Base-by-base conservation (phyloP, 768 basidiomycete genomes). In the Gelatoporia subvermispora region DNA sequence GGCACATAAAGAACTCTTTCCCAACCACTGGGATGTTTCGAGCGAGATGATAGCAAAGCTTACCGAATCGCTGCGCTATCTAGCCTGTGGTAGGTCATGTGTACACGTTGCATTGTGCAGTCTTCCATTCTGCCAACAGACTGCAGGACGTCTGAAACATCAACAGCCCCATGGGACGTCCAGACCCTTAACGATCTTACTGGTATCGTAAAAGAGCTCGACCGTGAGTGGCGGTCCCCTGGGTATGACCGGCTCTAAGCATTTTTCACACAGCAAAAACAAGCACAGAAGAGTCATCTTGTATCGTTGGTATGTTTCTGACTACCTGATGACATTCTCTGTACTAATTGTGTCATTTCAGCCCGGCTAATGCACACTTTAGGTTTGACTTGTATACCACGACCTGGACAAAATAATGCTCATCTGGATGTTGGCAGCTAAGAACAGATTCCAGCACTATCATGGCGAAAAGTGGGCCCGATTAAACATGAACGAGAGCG, bases 391-490 rank as follows among this genome's bases (percentile, higher is more conserved):
- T 13, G 43, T 15, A 21, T 17, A 25, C 15, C 13, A 22, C 25
- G 5, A 7, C 18, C 24, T n/a, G 3, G 25, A 39, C 5, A 22
- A 15, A n/a, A 4, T 5, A n/a, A n/a, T 45, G 7, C 36, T 20
- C 34, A 25, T 31, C 8, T 7, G 17, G 3, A 44, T 24, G 18
- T 40, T 20, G 4, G 9, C 24, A 75, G 73, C 58, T 34, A 35
- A 48, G n/a, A 65, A 65, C 20, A 58, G 62, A 22, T 74, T 74
- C 43, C 37, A 70, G 13, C 71, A 78, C 43, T 74, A 68, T 37
- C 51, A 75, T 13, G 77, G 75, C 4, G 69, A 76, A 51, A 60
- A 68, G 1, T 68, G 68, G 35, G 73, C 72, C 8, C 72, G 77
- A 11, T 63, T 78, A 1, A 56, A 64, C 23, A 60, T 62, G 3